Evolutionary conservation across 2,329 filamentous ascomycete genomes (phyloP), one percentile per base, ranked within the genome.

Genomic region (Neopestalotiopsis sp.): DNA sequence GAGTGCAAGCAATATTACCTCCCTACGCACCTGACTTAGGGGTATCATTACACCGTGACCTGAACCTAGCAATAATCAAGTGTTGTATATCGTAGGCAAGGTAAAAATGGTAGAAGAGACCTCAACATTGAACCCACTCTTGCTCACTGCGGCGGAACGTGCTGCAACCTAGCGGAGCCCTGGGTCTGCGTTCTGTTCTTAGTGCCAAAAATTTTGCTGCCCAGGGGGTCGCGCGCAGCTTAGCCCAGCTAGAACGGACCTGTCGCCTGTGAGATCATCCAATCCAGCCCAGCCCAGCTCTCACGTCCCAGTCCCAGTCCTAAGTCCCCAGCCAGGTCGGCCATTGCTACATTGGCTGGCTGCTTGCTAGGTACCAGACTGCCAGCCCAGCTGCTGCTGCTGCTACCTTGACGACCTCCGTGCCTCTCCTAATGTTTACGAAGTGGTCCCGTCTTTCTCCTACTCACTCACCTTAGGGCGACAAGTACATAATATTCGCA

Each of bases 121-220:
- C 57, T 10, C 30, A 10, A 20, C 12, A 34, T 14, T 13, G 24
- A 60, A 28, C 24, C 32, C 60, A 24, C 24, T 17, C 30, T 13
- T 4, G 34, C 60, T 24, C 45, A 52, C 45, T 52, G 45, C 45
- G 14, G 45, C 38, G 65, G 56, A 40, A 52, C 38, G 12, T 67
- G 59, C 66, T 67, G 45, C 45, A 52, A 52, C 52, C 61, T 67
- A 67, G 66, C 66, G 66, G 66, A 40, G 66, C 52, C 65, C 20
- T 28, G 45, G 17, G 40, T 38, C 24, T 49, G 66, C 45, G 45
- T 52, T 20, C 45, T 9, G 17, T 20, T 52, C 45, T 20, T 63
- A 67, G 66, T 57, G 66, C 58, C 40, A 56, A 67, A 67, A 67
- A 67, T 63, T 67, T 57, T 67, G 52, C 59, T 60, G 34, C 24